Percentiles rank a stretch among this genome's conserved stretches.
Conservation (phyloP, 2,329 filamentous ascomycete genomes). For the Chalara sp. region DNA sequence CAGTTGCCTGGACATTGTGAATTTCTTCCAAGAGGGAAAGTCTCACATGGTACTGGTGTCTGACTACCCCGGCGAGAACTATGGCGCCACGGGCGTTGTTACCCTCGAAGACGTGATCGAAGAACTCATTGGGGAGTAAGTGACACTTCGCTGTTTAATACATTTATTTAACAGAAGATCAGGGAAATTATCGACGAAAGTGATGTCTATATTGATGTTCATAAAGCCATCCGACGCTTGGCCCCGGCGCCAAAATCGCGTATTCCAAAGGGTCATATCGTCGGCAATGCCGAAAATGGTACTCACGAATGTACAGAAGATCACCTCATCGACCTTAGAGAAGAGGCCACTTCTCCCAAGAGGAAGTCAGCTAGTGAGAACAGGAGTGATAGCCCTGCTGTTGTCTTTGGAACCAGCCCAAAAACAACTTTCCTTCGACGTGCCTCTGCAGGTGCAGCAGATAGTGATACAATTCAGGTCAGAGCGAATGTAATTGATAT, state of each 20-base stretch:
- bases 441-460: constrained; percentile 43
- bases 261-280: constrained; percentile 48
- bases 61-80: constrained; percentile 80
- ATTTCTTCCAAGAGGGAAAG: constrained; percentile 99
- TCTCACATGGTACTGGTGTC: constrained; percentile 98
- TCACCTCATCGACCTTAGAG: constrained; percentile 39
- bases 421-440: constrained; percentile 52
- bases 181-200: constrained; percentile 99
- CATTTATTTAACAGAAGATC: constrained; percentile 17
- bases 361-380: constrained; percentile 7
- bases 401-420: constrained; percentile 22
- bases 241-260: constrained; percentile 59
- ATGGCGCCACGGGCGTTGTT: constrained; percentile 86
- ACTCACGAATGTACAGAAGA: constrained; percentile 24
- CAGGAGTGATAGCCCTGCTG: constrained; percentile 10
- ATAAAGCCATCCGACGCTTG: constrained; percentile 85
- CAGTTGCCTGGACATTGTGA: constrained; percentile 95
- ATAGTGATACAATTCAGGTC: constrained; percentile 48
- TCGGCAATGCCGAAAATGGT: constrained; percentile 37
- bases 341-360: constrained; percentile 21
- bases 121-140: constrained; percentile 93
- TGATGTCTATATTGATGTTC: constrained; percentile 95
- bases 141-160: constrained; percentile 20
- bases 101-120: constrained; percentile 98
- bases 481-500: constrained; percentile 57